Evolutionary conservation across 1,284 basidiomycete species (phyloP), one percentile per base, ranked within the genome.

Genomic region (Sanghuangporus baumii): DNA sequence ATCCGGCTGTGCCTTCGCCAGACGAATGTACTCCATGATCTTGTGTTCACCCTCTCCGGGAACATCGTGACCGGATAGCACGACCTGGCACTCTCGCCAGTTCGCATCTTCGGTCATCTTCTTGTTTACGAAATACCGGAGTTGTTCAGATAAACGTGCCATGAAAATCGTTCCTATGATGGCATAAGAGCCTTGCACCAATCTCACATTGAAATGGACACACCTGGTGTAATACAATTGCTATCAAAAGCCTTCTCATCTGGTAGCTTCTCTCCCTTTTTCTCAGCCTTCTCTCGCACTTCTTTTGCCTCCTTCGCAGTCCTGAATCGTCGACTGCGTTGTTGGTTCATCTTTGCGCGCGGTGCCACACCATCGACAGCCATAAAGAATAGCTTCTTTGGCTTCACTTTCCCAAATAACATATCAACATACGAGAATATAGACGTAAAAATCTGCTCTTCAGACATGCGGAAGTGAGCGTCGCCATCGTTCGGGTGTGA

Each of bases 1-100:
- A 72, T 92, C 91, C 8, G 92, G 92, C 75, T 99, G 97, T 31
- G 97, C 95, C 70, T 96, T 93, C 63, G 88, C 88, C 66, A 94
- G 79, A 57, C 97, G 90, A 71, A 99, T 98, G 75, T 96, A 99
- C 74, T 99, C 97, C 91, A 99, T 98, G 70, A 99, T 96, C 82
- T 99, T 99, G 84, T 99, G 97, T 74, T 99, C 97, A 66, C 97
- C 97, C 75, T 99, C 97, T 67, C 97, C 97, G 0, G 96, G 96
- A 3, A 97, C 94, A 69, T 99, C 96, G 74, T 99, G 96, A n/a
- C 96, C 97, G 43, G 94, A 97, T 51, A 99, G 80, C 57, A 99
- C 93, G 55, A 99, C 95, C 70, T 94, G 83, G 52, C 99, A 88
- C 63, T 89, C 83, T 65, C 91, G 81, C 97, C 97, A 99, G 72